Conservation (phyloP, 2,329 filamentous ascomycete species). For the Fusarium abutilonis region DNA sequence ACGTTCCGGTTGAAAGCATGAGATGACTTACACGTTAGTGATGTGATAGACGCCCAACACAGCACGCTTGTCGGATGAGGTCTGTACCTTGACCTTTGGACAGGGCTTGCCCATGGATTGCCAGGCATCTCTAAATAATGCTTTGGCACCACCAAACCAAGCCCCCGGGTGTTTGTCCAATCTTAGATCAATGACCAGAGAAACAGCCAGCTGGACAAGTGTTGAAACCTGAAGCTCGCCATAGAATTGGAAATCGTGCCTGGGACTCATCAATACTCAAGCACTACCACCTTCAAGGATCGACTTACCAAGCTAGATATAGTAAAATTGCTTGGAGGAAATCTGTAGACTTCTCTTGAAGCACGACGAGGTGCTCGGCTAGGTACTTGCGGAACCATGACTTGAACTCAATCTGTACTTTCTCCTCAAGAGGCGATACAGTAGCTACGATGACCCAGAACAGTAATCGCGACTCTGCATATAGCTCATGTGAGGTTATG, state of each 20-base stretch:
- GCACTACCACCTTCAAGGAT: fast-evolving
- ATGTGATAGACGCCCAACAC: slow-evolving; percentile 55
- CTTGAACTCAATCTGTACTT: slow-evolving; percentile 48
- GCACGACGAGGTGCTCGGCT: slow-evolving; percentile 51
- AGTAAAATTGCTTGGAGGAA: slow-evolving; percentile 54
- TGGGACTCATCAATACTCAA: slow-evolving; percentile 11
- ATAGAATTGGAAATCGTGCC: slow-evolving; percentile 54
- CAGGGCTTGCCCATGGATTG: slow-evolving; percentile 32
- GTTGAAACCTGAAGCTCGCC: slow-evolving; percentile 51
- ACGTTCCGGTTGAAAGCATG: fast-evolving
- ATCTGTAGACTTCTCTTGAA: slow-evolving; percentile 50
- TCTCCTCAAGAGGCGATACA: slow-evolving; percentile 47
- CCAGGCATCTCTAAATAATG: slow-evolving; percentile 50
- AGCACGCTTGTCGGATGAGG: slow-evolving; percentile 52
- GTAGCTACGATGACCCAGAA: slow-evolving; percentile 53
- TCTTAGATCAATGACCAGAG: slow-evolving; percentile 52
- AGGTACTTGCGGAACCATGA: slow-evolving; percentile 52
- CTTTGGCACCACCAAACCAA: slow-evolving; percentile 39
- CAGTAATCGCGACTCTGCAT: slow-evolving; percentile 47
- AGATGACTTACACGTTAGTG: slow-evolving; percentile 46
- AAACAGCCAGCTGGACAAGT: slow-evolving; percentile 53
- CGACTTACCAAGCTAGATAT: slow-evolving; percentile 51
- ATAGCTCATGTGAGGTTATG: slow-evolving; percentile 47
- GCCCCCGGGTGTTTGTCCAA: slow-evolving; percentile 47
- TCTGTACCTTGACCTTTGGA: slow-evolving; percentile 32